These are phyloP conservation scores for Marchantia polymorpha DNA, from an alignment of 225 moss, liverwort and hornwort species.

Conservation along the genomic window DNA sequence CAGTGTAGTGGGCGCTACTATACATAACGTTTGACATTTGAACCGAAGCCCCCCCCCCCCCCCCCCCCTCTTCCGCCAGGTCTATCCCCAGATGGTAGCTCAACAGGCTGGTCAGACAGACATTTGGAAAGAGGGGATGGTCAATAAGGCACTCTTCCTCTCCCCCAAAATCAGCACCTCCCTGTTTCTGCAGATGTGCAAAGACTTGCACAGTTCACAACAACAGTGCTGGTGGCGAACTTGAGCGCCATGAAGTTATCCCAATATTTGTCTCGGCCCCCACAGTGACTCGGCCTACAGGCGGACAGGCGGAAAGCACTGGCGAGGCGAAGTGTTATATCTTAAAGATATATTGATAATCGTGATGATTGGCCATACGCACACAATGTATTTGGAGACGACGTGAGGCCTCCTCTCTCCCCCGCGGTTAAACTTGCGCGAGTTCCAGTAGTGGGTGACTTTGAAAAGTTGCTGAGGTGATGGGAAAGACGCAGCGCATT, in stretches of 20 bases:
- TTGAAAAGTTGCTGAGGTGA: neutral
- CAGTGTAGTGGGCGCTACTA: constrained; percentile 3
- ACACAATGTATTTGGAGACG: neutral
- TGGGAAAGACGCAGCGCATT: neutral
- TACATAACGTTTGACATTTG: neutral
- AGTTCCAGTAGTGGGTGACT: neutral
- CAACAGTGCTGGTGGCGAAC: no score
- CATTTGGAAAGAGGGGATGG: neutral
- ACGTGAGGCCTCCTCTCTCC: neutral
- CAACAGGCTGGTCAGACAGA: neutral
- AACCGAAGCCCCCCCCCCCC: neutral
- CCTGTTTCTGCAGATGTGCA: neutral
- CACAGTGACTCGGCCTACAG: neutral
- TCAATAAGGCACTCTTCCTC: neutral
- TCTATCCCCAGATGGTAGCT: neutral
- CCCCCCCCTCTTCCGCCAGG: neutral
- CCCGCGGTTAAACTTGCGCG: neutral
- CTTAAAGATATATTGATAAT: neutral
- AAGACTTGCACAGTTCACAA: neutral
- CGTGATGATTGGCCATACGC: neutral
- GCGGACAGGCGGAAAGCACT: neutral
- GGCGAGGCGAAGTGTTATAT: neutral
- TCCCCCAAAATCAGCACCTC: neutral
- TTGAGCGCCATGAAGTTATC: neutral
- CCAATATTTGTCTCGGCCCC: neutral